Evolutionary conservation across 2,329 filamentous ascomycete genomes (phyloP).

Genomic region (Stachybotrys chartarum): DNA sequence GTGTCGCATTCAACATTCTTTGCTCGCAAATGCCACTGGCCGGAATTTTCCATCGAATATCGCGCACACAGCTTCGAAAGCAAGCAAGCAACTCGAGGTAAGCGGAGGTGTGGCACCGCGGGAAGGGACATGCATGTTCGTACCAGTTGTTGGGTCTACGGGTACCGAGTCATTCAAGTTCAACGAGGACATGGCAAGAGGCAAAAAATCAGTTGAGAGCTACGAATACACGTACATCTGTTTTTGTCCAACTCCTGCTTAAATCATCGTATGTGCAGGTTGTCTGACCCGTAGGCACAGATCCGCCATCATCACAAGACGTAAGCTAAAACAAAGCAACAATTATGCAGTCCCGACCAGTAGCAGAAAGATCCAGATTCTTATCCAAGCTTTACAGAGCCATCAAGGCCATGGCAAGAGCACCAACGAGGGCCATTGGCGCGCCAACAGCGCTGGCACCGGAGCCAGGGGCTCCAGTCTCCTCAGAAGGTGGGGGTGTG

Average conservation of each 20-base stretch:
- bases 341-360: background rate
- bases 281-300: background rate
- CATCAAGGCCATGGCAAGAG: conserved; percentile 32
- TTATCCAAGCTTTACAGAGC: conserved; percentile 29
- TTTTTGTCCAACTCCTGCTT: conserved; percentile 5
- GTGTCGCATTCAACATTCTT: no score
- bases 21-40: no score
- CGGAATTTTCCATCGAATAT: no score
- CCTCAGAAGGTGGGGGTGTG: background rate
- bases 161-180: no score
- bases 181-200: background rate
- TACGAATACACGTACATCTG: background rate
- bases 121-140: no score
- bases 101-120: no score
- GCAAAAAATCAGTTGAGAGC: background rate
- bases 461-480: conserved; percentile 8
- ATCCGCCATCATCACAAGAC: background rate
- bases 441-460: conserved; percentile 26
- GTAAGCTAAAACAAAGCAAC: background rate
- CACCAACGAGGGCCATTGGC: conserved; percentile 30
- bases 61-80: no score
- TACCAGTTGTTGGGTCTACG: no score
- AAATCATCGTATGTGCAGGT: conserved; percentile 22
- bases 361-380: conserved; percentile 2
- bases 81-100: no score